Base-by-base conservation (phyloP, 805 yeast species). In the Hemisphaericaspora nanyangensis region DNA sequence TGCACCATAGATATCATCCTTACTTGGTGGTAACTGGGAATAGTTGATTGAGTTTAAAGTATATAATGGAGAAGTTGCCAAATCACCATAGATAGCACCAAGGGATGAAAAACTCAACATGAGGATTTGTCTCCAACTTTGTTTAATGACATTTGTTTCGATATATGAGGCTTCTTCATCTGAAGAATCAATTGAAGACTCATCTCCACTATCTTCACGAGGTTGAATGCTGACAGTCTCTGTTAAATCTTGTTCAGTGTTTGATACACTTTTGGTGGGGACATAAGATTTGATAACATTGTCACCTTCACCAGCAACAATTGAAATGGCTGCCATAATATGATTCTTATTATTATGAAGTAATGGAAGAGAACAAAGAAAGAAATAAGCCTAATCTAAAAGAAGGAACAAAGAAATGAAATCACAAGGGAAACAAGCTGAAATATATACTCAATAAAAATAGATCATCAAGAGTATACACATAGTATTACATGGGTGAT, bases 71-170 rank as follows among this genome's bases (percentile, higher is more conserved):
- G 81, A 74, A 4, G 84, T 78, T 20, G 81, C 82, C 40, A 79
- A 61, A 55, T 79, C 83, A 36, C 85, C 82, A 51, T 77, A 79
- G 29, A 78, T 76, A n/a, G 79, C 78, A 17, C 85, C 85, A 29
- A 79, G 59, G 4, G 78, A 70, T n/a, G 67, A 56, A 45, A 68
- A 71, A 1, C 70, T 60, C 25, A 70, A 42, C 31, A 53, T 33
- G n/a, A 54, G 39, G 5, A 56, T 42, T 22, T 54, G 50, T 30
- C 48, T 46, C 56, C 58, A 49, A 8, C 47, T 34, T 33, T 45
- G 46, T 31, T 50, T 50, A 4, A 16, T 18, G 8, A 31, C 32
- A 10, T 34, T 27, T 28, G 38, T 35, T 29, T 38, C 43, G 17
- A 26, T 20, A 18, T 27, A 8, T 17, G 42, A 25, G 3, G 10